Conservation (phyloP, 805 yeast species). For the Priceomyces fermenticarens region DNA sequence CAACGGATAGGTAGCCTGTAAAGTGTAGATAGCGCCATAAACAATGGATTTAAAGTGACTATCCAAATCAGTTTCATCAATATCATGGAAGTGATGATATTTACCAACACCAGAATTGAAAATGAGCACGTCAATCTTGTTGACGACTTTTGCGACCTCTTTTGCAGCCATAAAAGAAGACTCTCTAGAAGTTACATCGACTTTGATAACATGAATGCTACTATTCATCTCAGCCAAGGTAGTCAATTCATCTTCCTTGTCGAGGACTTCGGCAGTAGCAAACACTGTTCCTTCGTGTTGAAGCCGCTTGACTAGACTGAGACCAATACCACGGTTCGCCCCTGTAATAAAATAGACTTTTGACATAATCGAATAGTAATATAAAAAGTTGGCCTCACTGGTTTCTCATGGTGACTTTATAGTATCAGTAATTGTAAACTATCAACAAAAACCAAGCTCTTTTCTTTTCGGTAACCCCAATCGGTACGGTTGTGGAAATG, state of each 20-base stretch:
- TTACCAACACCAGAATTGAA: too few relatives aligned
- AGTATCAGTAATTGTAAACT: too few relatives aligned
- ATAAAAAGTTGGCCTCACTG: too few relatives aligned
- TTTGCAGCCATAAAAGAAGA: conserved; percentile 8
- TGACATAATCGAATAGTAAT: too few relatives aligned
- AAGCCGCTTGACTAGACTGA: background rate
- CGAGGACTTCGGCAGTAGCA: conserved; percentile 14
- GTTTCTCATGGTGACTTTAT: too few relatives aligned
- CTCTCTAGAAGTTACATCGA: conserved; percentile 16
- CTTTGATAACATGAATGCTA: conserved; percentile 19
- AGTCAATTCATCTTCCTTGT: conserved; percentile 5
- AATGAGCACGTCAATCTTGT: conserved; percentile 24
- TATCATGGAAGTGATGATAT: background rate
- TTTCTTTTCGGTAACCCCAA: too few relatives aligned
- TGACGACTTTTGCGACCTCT: background rate
- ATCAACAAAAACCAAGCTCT: too few relatives aligned
- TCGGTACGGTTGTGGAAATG: too few relatives aligned
- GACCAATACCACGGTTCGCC: conserved; percentile 43
- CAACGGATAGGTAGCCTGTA: conserved; percentile 23
- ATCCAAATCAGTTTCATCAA: background rate
- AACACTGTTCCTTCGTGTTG: conserved; percentile 14
- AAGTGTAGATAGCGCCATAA: background rate
- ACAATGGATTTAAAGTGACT: background rate
- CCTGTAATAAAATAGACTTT: conserved; percentile 27
- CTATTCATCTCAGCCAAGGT: conserved; percentile 3